These are phyloP conservation scores for Macrotyloma uniflorum DNA, from an alignment of 306 rosid genomes.

Conservation along the genomic window DNA sequence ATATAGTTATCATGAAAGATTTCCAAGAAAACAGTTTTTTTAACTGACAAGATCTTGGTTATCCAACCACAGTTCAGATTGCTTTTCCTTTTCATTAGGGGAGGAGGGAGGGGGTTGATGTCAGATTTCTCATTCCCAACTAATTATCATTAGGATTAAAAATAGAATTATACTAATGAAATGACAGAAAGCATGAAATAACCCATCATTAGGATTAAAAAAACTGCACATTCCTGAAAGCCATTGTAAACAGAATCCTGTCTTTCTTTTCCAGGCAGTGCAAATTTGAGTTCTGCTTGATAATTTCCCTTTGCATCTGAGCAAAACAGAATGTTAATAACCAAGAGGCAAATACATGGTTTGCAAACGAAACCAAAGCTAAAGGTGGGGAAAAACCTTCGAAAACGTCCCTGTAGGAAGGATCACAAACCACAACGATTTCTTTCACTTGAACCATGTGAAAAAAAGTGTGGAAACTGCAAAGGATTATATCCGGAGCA, in stretches of 20 bases:
- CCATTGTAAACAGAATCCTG: slow-evolving; percentile 96
- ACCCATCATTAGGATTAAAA: background rate
- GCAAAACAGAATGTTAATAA: slow-evolving; percentile 26
- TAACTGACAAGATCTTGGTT: slow-evolving; percentile 8
- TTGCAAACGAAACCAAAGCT: slow-evolving; percentile 15
- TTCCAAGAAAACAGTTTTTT: background rate
- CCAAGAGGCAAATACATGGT: slow-evolving; percentile 6
- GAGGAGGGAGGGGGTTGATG: background rate
- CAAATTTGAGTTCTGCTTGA: slow-evolving; percentile 63
- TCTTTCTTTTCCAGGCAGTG: slow-evolving; percentile 95
- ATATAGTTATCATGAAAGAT: background rate
- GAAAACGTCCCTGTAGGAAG: slow-evolving; percentile 80
- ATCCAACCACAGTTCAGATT: background rate
- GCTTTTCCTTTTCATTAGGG: background rate
- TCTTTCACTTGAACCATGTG: slow-evolving; percentile 77
- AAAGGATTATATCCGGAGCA: background rate
- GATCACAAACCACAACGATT: slow-evolving; percentile 92
- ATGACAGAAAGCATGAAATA: slow-evolving; percentile 7
- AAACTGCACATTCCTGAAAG: slow-evolving; percentile 68
- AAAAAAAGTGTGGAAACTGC: slow-evolving; percentile 86
- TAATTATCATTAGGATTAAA: slow-evolving; percentile 1
- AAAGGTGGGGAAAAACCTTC: slow-evolving; percentile 50
- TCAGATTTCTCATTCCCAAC: background rate
- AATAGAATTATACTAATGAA: background rate
- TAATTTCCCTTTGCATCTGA: slow-evolving; percentile 59